A percentile compares a stretch with the other conserved stretches of the same genome.
phyloP scores from a whole-genome alignment of 176 grass and related monocot species.

The Musa beccarii region DNA sequence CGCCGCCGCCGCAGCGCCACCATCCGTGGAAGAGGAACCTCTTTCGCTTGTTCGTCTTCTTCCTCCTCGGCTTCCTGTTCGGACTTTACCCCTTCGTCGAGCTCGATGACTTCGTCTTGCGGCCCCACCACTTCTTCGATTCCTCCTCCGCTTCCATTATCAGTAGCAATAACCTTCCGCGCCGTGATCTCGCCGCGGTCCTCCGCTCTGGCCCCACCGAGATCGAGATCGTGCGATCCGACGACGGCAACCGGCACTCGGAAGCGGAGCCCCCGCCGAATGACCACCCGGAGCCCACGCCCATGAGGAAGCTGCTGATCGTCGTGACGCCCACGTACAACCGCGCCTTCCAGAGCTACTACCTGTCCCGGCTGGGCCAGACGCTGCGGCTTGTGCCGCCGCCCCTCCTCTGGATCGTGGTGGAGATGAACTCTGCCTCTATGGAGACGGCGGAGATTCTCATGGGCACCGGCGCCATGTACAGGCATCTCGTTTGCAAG shows the following conservation, averaged over 20 bases:
- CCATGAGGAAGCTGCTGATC: constrained; percentile 30
- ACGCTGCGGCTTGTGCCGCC: constrained; percentile 51
- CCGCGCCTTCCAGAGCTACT: constrained; percentile 52
- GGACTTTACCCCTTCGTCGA: constrained; percentile 33
- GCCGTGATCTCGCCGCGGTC: not conserved
- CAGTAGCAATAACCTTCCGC: not conserved
- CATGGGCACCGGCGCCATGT: constrained; percentile 49
- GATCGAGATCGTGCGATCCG: constrained; percentile 3
- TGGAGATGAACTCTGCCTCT: constrained; percentile 50
- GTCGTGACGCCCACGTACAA: constrained; percentile 66
- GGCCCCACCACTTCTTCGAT: not conserved
- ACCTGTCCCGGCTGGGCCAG: constrained; percentile 59
- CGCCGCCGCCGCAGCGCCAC: not conserved
- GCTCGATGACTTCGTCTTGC: constrained; percentile 11
- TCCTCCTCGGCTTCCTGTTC: constrained; percentile 68
- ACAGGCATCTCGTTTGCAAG: constrained; percentile 61
- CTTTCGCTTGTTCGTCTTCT: constrained; percentile 59
- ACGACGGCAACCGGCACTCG: not conserved
- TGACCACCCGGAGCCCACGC: not conserved
- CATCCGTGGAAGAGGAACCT: not conserved
- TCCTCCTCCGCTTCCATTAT: not conserved
- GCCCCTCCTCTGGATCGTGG: constrained; percentile 65
- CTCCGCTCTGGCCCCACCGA: not conserved
- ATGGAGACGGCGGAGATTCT: constrained; percentile 58
- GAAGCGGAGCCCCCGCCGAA: not conserved